These are phyloP conservation scores for Lyophyllum semitale DNA, from an alignment of 768 basidiomycete genomes.

Conservation along the genomic window DNA sequence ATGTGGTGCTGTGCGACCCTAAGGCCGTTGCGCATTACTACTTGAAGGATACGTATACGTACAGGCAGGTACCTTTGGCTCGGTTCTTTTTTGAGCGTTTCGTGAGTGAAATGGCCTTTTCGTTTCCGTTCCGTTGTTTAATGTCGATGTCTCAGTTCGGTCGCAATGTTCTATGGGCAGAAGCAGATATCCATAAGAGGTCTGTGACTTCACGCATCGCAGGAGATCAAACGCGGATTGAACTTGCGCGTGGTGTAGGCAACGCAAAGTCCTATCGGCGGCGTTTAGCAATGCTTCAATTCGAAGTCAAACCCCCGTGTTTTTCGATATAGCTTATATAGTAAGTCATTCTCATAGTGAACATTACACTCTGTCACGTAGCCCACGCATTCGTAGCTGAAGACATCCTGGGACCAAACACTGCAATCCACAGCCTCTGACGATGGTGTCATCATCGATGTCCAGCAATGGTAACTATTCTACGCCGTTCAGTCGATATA, in stretches of 20 bases:
- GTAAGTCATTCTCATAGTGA: background rate
- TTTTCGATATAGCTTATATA: conserved; percentile 20
- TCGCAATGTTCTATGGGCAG: conserved; percentile 37
- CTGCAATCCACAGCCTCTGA: background rate
- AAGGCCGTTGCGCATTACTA: conserved; percentile 26
- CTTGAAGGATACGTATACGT: conserved; percentile 27
- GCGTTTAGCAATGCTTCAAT: conserved; percentile 44
- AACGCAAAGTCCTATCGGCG: conserved; percentile 38
- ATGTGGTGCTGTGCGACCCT: conserved; percentile 26
- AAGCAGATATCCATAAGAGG: conserved; percentile 48
- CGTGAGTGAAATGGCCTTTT: conserved; percentile 14
- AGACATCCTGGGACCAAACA: background rate
- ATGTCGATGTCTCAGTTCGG: conserved; percentile 29
- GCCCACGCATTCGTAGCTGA: background rate
- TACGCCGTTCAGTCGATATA: background rate
- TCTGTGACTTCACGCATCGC: conserved; percentile 2
- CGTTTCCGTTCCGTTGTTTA: background rate
- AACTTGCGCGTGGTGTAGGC: conserved; percentile 27
- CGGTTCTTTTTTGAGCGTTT: conserved; percentile 25
- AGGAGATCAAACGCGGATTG: no score
- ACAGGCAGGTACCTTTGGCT: conserved; percentile 22
- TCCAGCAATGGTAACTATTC: background rate
- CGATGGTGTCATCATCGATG: background rate
- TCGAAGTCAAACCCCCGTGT: conserved; percentile 34
- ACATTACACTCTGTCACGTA: no score